Evolutionary conservation across 495 filamentous ascomycete genomes (phyloP), one percentile per base, ranked within the genome.

Genomic region (Hypoxylon intermedium): DNA sequence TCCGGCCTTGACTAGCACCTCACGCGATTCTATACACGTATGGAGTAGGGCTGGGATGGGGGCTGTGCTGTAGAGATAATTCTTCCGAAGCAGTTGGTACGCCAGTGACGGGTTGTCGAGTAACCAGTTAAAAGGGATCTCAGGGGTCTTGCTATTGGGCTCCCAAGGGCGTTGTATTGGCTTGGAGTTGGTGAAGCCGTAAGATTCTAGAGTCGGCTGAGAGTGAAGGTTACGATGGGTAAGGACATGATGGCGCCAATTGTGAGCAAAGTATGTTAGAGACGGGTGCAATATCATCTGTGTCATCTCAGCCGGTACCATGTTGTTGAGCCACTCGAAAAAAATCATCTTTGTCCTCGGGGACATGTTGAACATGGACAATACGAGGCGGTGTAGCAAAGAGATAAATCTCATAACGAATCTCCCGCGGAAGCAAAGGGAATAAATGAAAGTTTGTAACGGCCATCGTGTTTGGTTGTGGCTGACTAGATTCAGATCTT

Each of bases 31-130:
- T 12, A 5, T 11, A 9, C 58, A 62, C 0, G 63, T 66, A 16
- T 66, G 63, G 1, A 66, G 52, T 3, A 66, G 58, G 33, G 52
- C 16, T 3, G 63, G 63, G 19, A 66, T 53, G 11, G 58, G 63
- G 4, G 58, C 63, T 30, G 20, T n/a, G 33, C 63, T 66, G 34
- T 34, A 57, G 9, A 66, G 13, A 9, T 12, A n/a, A 15, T 7
- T 33, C 21, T 53, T 34, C 23, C 48, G 41, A 15, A 52, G 40
- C 18, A 53, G 42, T 3, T 21, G 12, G 21, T 37, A 38, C 1
- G 47, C 45, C 1, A 42, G 7, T 2, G 28, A 16, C 3, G 24
- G 26, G 18, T 49, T 23, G n/a, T 49, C 24, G 15, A 21, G 5
- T 13, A 58, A 16, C 53, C 53, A 58, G 43, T 31, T 5, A 6